phyloP scores from a whole-genome alignment of 306 rosid species.

The Lotus japonicus region DNA sequence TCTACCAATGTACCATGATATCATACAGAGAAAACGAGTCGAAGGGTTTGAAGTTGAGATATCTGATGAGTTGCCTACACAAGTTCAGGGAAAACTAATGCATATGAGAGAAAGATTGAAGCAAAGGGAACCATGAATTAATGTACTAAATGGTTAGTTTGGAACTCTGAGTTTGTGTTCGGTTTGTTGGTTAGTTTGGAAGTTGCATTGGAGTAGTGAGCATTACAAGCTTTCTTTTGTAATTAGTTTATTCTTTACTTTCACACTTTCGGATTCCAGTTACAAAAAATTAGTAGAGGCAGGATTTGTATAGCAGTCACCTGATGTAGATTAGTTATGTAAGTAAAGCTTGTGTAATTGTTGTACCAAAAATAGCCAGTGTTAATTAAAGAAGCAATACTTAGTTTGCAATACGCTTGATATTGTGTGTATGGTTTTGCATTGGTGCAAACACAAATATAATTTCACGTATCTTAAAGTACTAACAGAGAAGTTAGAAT shows the following conservation, averaged over 20 bases:
- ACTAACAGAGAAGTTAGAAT: no score
- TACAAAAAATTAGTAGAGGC: not conserved
- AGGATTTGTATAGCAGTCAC: constrained; percentile 13
- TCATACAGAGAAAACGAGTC: constrained; percentile 49
- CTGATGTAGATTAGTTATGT: constrained; percentile 26
- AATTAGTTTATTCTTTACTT: not conserved
- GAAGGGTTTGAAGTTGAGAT: constrained; percentile 31
- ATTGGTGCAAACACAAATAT: no score
- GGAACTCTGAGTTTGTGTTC: constrained; percentile 1
- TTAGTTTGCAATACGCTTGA: not conserved
- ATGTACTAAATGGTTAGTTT: not conserved
- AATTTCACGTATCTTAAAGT: no score
- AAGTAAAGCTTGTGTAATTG: constrained; percentile 28
- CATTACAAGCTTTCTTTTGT: not conserved
- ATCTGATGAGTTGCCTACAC: constrained; percentile 30
- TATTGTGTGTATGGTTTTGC: not conserved
- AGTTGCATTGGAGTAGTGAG: constrained; percentile 16
- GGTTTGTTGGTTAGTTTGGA: constrained; percentile 29
- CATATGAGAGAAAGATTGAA: constrained; percentile 46
- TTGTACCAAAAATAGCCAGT: not conserved
- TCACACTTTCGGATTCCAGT: not conserved
- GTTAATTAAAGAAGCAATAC: constrained; percentile 1
- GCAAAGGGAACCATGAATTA: constrained; percentile 39
- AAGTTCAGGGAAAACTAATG: constrained; percentile 31
- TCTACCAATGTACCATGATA: constrained; percentile 70